A percentile compares a stretch with the other conserved stretches of the same genome.
Conservation (phyloP, 306 rosid species). For the Heteromeles arbutifolia region DNA sequence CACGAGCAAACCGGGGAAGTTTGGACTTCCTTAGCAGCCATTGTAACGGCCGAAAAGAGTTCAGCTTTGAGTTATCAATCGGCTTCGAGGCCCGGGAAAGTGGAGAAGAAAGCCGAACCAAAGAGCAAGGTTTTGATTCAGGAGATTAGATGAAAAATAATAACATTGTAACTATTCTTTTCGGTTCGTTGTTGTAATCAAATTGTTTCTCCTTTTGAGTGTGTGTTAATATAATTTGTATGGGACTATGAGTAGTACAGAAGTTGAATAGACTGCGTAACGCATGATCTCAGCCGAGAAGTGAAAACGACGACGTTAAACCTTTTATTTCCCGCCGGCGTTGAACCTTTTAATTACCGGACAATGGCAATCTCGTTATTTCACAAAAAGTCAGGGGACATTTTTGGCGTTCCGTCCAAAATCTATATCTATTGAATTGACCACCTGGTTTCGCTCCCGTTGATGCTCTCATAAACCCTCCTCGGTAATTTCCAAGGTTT, state of each 20-base stretch:
- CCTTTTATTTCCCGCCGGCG: not conserved
- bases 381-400: not conserved
- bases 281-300: not conserved
- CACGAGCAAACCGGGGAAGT: constrained; percentile 73
- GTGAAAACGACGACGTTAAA: not conserved
- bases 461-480: not conserved
- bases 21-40: constrained; percentile 65
- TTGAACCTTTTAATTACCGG: too few species aligned
- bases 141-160: constrained; percentile 39
- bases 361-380: constrained; percentile 2
- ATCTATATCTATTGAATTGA: not conserved
- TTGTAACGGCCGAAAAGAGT: constrained; percentile 51
- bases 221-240: too few species aligned
- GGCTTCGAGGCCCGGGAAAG: constrained; percentile 30
- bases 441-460: not conserved
- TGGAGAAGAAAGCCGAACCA: constrained; percentile 26
- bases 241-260: too few species aligned
- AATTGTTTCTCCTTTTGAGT: too few species aligned
- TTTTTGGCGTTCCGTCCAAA: not conserved
- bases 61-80: constrained; percentile 42
- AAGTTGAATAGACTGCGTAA: not conserved
- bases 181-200: not conserved
- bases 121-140: constrained; percentile 54
- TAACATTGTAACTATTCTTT: not conserved
- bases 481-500: too few species aligned